phyloP scores from a whole-genome alignment of 2,329 filamentous ascomycete species.

The Fusarium nanum region DNA sequence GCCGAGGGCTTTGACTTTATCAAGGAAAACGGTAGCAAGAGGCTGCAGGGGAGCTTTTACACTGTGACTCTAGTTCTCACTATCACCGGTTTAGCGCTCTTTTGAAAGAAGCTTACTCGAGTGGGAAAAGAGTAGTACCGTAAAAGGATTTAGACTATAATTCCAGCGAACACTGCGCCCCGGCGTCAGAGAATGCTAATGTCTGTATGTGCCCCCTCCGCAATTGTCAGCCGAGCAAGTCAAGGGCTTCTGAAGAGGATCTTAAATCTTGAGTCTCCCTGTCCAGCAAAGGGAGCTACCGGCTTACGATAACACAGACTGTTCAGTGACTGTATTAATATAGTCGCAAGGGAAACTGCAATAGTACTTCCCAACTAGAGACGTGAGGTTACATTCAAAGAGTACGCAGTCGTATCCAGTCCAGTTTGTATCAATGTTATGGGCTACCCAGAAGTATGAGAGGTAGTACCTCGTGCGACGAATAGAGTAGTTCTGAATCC shows the following conservation, averaged over 20 bases:
- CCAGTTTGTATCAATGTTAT: background rate
- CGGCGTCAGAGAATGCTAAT: background rate
- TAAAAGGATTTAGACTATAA: background rate
- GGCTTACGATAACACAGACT: background rate
- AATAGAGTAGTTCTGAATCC: background rate
- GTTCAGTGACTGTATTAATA: background rate
- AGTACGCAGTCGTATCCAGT: too few relatives aligned
- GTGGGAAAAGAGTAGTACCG: too few relatives aligned
- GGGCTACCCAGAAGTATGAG: background rate
- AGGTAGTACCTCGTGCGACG: background rate
- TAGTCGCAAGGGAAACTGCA: background rate
- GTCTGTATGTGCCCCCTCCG: fast-evolving
- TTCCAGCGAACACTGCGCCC: background rate
- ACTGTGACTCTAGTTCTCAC: background rate
- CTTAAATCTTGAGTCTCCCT: background rate
- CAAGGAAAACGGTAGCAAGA: background rate
- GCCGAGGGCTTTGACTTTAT: background rate
- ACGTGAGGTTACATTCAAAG: background rate
- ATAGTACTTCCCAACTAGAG: background rate
- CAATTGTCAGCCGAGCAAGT: background rate
- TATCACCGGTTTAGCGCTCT: background rate
- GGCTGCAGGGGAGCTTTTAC: fast-evolving
- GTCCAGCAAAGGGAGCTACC: background rate
- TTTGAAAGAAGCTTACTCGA: background rate
- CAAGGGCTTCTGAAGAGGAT: background rate